Evolutionary conservation across 1,284 basidiomycete species (phyloP), one percentile per base, ranked within the genome.

Genomic region (Mycena sp.): DNA sequence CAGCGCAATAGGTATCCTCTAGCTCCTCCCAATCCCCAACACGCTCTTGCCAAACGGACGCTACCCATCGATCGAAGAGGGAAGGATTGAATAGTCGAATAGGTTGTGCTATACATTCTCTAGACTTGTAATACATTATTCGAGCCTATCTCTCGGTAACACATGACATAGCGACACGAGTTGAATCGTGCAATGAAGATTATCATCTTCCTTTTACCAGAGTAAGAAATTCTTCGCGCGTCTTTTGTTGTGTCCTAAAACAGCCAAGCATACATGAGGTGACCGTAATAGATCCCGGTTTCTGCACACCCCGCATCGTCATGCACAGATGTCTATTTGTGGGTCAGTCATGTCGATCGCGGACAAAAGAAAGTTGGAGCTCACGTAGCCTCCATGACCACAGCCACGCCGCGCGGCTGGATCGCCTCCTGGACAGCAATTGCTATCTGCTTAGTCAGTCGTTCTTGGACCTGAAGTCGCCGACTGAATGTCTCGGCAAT

Each of bases 301-400:
- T 99, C 79, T 99, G 98, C 1, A 99, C 98, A 41, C 98, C 98
- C 63, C 98, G 91, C 96, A 99, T 99, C 1, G 96, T 96, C 98
- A 99, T 99, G 76, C 98, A 99, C 80, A 99, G 87, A 80, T 99
- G 98, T 40, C 96, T 97, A 73, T 52, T 52, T 49, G 35, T 59
- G 49, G 62, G 55, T 45, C 69, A 65, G 63, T 64, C n/a, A n/a
- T n/a, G n/a, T n/a, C 52, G 40, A 52, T 57, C 10, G 21, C 30
- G 63, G 56, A 12, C 43, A 4, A 59, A 6, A 11, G 11, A 14
- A 23, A 19, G 23, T 5, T 26, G 11, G n/a, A 51, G 60, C 94
- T 79, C 76, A 95, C 94, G 93, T 94, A 69, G 96, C 96, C 78
- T 98, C 96, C 92, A 98, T 98, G 28, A 99, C 98, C 65, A 99